Evolutionary conservation across 2,329 filamentous ascomycete species (phyloP).

Genomic region (Diaporthe humulicola): DNA sequence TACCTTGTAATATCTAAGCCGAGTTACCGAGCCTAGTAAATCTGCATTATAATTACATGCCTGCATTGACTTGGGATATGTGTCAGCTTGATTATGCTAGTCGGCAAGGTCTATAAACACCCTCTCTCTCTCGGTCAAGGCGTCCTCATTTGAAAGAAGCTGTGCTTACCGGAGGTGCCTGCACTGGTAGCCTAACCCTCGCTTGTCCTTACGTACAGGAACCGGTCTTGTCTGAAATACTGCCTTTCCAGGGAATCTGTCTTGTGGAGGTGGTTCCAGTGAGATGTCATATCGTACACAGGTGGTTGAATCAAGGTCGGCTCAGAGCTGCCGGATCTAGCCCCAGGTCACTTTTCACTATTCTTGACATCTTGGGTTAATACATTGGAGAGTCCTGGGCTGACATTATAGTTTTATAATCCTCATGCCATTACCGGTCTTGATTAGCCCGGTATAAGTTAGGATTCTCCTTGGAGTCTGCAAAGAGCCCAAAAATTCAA

Average conservation of each 20-base stretch:
- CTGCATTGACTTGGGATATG: neutral
- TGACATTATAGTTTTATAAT: no score
- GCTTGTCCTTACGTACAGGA: no score
- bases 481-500: no score
- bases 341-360: neutral
- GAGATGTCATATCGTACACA: neutral
- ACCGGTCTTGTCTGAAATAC: neutral
- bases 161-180: no score
- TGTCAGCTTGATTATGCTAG: no score
- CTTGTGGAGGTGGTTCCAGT: neutral
- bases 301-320: neutral
- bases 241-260: neutral
- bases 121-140: no score
- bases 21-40: neutral
- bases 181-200: no score
- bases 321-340: neutral
- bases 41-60: neutral
- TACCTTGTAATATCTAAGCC: neutral
- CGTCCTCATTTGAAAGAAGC: no score
- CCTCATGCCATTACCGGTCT: neutral
- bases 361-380: neutral
- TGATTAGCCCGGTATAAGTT: no score
- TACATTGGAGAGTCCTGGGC: neutral
- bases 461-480: no score
- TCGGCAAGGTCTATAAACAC: no score